phyloP scores from a whole-genome alignment of 2,329 filamentous ascomycete species.

The Arthroderma sp. region DNA sequence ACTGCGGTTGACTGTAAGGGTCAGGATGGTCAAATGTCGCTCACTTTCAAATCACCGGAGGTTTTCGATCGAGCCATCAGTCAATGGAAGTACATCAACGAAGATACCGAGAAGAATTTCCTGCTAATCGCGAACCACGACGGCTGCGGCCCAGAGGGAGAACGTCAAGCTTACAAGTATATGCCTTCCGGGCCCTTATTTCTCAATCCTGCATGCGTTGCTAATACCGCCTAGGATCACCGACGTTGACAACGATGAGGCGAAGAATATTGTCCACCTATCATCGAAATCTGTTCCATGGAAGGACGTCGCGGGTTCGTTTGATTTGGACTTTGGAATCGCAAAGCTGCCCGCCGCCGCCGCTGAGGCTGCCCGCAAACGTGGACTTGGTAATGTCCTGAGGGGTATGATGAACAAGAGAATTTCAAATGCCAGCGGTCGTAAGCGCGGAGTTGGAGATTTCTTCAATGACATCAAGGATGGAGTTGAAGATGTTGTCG shows the following conservation, averaged over 20 bases:
- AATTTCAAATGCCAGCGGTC: background rate
- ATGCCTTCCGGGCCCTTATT: background rate
- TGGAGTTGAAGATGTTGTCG: background rate
- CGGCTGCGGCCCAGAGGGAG: constrained; percentile 16
- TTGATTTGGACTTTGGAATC: constrained; percentile 16
- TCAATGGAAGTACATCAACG: constrained; percentile 20
- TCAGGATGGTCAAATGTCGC: constrained; percentile 15
- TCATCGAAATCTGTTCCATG: constrained; percentile 11
- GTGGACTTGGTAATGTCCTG: background rate
- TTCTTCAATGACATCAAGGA: background rate
- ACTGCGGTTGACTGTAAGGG: constrained; percentile 17
- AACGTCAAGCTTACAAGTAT: constrained; percentile 19
- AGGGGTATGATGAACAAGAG: no score
- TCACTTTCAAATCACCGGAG: constrained; percentile 18
- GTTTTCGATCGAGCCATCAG: constrained; percentile 19
- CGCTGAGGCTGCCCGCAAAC: background rate
- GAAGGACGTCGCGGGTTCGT: constrained; percentile 14
- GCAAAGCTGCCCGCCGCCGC: constrained; percentile 1
- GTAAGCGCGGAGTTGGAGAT: background rate
- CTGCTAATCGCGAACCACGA: constrained; percentile 22
- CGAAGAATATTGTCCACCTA: constrained; percentile 10
- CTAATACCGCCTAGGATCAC: constrained; percentile 7
- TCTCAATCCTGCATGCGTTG: background rate
- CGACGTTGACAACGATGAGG: constrained; percentile 12
- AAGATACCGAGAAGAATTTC: constrained; percentile 16